These are phyloP conservation scores for Aspergillus sp. DNA, from an alignment of 2,329 filamentous ascomycete genomes.

Conservation along the genomic window DNA sequence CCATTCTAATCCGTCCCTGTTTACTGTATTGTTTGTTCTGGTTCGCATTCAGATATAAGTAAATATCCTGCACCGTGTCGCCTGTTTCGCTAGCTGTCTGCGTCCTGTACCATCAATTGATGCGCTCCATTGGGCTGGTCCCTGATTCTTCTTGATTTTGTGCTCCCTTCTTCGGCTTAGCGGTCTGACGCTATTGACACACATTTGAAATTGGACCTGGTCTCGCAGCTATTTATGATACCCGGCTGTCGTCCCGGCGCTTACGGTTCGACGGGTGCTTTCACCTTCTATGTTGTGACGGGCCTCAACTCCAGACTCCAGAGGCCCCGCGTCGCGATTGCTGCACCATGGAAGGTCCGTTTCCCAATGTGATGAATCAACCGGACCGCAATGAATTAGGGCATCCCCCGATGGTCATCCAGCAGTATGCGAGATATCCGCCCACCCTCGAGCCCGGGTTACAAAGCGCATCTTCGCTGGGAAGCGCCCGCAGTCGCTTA, in stretches of 20 bases:
- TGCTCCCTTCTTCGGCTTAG: background rate
- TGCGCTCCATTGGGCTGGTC: slow-evolving; percentile 21
- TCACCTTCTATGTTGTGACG: background rate
- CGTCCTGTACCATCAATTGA: slow-evolving; percentile 1
- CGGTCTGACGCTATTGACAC: background rate
- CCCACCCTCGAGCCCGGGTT: slow-evolving; percentile 34
- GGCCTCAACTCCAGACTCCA: background rate
- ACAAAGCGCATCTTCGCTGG: slow-evolving; percentile 38
- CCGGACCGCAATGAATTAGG: slow-evolving; percentile 26
- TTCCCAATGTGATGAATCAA: slow-evolving; percentile 30
- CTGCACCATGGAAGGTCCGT: slow-evolving; percentile 32
- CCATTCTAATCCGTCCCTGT: background rate
- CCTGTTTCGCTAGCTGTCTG: too few species aligned
- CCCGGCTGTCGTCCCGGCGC: background rate
- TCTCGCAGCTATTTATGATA: slow-evolving; percentile 8
- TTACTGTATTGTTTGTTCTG: background rate
- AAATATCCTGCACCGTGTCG: background rate
- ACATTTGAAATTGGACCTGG: slow-evolving; percentile 1
- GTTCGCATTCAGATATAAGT: background rate
- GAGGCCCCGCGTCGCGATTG: background rate
- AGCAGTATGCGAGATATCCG: slow-evolving; percentile 41
- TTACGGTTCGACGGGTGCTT: background rate
- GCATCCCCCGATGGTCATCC: slow-evolving; percentile 32
- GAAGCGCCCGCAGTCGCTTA: slow-evolving; percentile 33
- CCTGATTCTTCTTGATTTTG: slow-evolving; percentile 6